Base-by-base conservation (phyloP, 1,284 basidiomycete genomes). In the Cerrena zonata region DNA sequence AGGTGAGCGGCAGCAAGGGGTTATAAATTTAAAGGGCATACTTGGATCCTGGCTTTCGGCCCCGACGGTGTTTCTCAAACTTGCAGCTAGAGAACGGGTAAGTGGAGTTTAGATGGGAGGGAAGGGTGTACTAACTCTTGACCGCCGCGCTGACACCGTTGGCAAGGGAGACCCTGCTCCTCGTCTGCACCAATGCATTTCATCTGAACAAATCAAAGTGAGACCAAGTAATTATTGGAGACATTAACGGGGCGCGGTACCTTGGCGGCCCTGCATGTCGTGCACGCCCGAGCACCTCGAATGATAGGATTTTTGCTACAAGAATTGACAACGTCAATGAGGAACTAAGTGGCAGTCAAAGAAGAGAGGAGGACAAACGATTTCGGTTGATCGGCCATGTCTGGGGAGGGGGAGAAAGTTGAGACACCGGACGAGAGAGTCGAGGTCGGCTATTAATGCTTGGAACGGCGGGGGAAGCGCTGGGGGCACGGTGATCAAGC, bases 21-120 rank as follows among this genome's bases (percentile, higher is more conserved):
- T n/a, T n/a, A n/a, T n/a, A n/a, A 45, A 38, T 27, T 26, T 44
- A 48, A 45, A 39, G 24, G 41, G 50, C 74, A 39, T 62, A 91
- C 88, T 90, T 91, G 68, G 88, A 90, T 57, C 89, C 89, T n/a
- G 88, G 88, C 62, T 91, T 91, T 51, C 88, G 80, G 39, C 88
- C 88, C 38, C 88, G 80, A 46, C 88, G 79, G 66, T 91, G 89
- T 65, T 91, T 91, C 71, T 91, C 88, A 59, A 91, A 91, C 36
- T 89, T 57, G 61, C 87, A 90, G 54, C 87, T 89, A 58, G 47
- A 53, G 48, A 58, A 53, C 47, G 40, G 50, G 42, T 47, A 47
- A 56, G 55, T 56, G 57, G 49, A 40, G 54, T 50, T 19, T 41
- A 53, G 45, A 43, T n/a, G 37, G 19, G 19, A 45, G 47, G 52